phyloP scores from a whole-genome alignment of 495 filamentous ascomycete species.

The Hyaloscypha hepaticicola region DNA sequence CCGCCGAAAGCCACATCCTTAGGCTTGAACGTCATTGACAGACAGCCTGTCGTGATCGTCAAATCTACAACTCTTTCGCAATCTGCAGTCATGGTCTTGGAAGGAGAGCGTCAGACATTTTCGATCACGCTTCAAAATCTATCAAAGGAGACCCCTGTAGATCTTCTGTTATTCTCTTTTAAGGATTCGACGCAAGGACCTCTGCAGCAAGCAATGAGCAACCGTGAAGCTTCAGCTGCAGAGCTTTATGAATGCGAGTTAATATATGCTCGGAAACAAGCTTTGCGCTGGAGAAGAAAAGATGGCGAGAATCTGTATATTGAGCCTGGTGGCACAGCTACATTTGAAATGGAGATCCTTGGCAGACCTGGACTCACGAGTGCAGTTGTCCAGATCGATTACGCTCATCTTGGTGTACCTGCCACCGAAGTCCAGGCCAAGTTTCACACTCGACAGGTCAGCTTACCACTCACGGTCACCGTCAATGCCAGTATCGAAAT shows the following conservation, averaged over 20 bases:
- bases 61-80: slow-evolving; percentile 77
- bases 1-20: slow-evolving; percentile 36
- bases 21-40: slow-evolving; percentile 60
- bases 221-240: slow-evolving; percentile 69
- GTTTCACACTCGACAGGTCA: slow-evolving; percentile 83
- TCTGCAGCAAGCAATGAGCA: slow-evolving; percentile 69
- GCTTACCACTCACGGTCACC: slow-evolving; percentile 79
- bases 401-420: slow-evolving; percentile 66
- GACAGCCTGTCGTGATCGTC: slow-evolving; percentile 74
- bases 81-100: slow-evolving; percentile 85
- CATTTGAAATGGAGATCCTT: slow-evolving; percentile 79
- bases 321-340: slow-evolving; percentile 63
- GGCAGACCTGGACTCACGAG: slow-evolving; percentile 84
- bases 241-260: slow-evolving; percentile 86
- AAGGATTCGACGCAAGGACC: slow-evolving; percentile 81
- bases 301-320: slow-evolving; percentile 57
- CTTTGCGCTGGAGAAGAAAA: slow-evolving; percentile 62
- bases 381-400: slow-evolving; percentile 80
- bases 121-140: slow-evolving; percentile 77
- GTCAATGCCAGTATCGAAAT: slow-evolving; percentile 89
- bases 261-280: slow-evolving; percentile 70
- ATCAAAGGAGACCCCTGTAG: slow-evolving; percentile 68
- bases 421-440: slow-evolving; percentile 57
- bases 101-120: slow-evolving; percentile 79
- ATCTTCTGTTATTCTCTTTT: slow-evolving; percentile 83